Percentiles rank a stretch among this genome's conserved stretches.
Conservation (phyloP, 441 rosid species). For the Pelargonium citronellum region DNA sequence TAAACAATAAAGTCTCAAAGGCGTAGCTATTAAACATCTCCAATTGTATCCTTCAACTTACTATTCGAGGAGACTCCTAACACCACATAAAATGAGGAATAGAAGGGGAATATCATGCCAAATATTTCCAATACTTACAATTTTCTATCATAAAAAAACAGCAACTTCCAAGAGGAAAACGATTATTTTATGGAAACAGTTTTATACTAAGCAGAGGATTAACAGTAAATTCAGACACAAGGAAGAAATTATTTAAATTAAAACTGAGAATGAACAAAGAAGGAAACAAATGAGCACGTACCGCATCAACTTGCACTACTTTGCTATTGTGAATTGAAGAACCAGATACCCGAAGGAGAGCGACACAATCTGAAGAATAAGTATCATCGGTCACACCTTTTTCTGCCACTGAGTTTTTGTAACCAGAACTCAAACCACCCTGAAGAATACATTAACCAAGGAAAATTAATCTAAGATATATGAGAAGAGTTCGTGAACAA, state of each 20-base stretch:
- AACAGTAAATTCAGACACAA: neutral
- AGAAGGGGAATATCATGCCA: neutral
- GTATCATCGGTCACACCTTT: slow-evolving; percentile 67
- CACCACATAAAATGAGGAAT: neutral
- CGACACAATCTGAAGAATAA: slow-evolving; percentile 60
- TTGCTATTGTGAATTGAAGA: slow-evolving; percentile 67
- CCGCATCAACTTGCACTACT: slow-evolving; percentile 83
- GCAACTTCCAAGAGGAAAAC: slow-evolving; percentile 4
- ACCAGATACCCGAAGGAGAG: slow-evolving; percentile 80
- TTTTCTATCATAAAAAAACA: too few species aligned
- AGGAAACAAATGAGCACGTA: slow-evolving; percentile 30
- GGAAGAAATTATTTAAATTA: slow-evolving; percentile 1
- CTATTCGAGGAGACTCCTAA: neutral
- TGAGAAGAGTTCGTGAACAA: slow-evolving; percentile 8
- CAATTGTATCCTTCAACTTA: neutral
- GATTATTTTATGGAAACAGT: neutral
- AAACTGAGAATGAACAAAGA: slow-evolving; percentile 10
- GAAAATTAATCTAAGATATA: neutral
- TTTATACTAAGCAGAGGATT: neutral
- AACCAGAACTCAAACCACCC: slow-evolving; percentile 96
- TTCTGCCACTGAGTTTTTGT: slow-evolving; percentile 54
- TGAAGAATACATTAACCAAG: slow-evolving; percentile 20
- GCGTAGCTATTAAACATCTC: neutral
- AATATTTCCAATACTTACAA: neutral
- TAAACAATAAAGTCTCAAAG: neutral